These are phyloP conservation scores for Biancaea sappan DNA, from an alignment of 306 rosid species.

Conservation along the genomic window DNA sequence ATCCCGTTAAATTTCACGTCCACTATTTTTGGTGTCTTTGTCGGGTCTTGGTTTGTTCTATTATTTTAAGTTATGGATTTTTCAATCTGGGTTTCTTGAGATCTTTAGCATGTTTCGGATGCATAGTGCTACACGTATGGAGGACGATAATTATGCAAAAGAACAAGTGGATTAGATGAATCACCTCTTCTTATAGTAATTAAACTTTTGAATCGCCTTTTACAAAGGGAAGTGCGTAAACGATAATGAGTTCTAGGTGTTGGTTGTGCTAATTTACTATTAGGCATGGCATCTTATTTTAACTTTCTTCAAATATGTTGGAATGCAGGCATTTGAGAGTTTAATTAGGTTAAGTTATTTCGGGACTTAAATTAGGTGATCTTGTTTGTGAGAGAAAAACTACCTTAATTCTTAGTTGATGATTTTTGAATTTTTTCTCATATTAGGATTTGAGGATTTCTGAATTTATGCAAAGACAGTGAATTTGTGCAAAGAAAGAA, in stretches of 20 bases:
- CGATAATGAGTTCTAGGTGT: neutral
- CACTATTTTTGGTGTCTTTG: neutral
- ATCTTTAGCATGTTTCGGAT: neutral
- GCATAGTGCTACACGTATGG: neutral
- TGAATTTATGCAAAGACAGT: neutral
- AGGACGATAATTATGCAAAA: neutral
- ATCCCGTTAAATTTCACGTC: neutral
- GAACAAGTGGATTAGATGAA: neutral
- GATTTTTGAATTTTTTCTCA: neutral
- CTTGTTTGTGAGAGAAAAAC: neutral
- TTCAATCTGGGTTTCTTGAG: neutral
- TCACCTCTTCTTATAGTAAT: neutral
- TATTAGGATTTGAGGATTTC: neutral
- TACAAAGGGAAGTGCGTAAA: neutral
- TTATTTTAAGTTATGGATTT: neutral
- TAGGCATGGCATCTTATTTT: neutral
- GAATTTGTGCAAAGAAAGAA: neutral
- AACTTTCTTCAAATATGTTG: neutral
- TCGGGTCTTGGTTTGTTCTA: neutral
- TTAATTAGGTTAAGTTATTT: neutral
- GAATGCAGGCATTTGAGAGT: neutral
- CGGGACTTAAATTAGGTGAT: neutral
- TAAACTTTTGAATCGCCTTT: neutral
- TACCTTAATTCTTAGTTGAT: neutral
- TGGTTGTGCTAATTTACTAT: neutral